Base-by-base conservation (phyloP, 768 basidiomycete genomes). In the Xerocomellus amylosporus region DNA sequence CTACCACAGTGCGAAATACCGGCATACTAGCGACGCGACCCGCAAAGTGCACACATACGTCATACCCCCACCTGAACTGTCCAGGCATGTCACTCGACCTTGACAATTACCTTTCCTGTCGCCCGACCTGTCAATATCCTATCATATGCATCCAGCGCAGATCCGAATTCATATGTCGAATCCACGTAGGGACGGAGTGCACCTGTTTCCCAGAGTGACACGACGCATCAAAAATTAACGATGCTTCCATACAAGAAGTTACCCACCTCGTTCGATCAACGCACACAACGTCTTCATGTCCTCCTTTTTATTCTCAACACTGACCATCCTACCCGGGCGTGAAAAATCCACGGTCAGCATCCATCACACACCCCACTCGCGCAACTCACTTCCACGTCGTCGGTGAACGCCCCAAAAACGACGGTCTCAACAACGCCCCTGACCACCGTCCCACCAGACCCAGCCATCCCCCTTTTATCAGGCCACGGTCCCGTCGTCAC, bases 61-160 rank as follows among this genome's bases (percentile, higher is more conserved):
- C 10, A 13, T 2, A 28, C 28, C 8, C 1, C 28, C 13, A 15
- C 33, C 13, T 34, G 12, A 15, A 5, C 19, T 33, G 9, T 10
- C 9, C 20, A 12, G 12, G 30, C n/a, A 45, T 14, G 31, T 43
- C 54, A 67, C 19, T 75, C 71, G 7, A 85, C 68, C 56, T 76
- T 80, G 22, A 90, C 77, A 4, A 88, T 75, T 4, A 90, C 77
- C 64, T 89, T 89, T 0, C 89, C 89, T 4, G 74, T 79, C 1
- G 85, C 82, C 19, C 79, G 74, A 5, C 73, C 68, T 1, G 79
- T 77, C 77, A 84, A 73, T 8, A 86, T 64, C 47, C 77, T 74
- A 13, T 85, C 83, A 62, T 86, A 91, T 0, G 87, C 88, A 52
- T 79, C 70, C 49, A 79, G 64, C 2, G 69, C 80, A 6, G 87